Percentiles rank a stretch among this genome's conserved stretches.
Evolutionary conservation across 2,329 filamentous ascomycete species (phyloP).

Genomic region (Xylariaceae sp.): DNA sequence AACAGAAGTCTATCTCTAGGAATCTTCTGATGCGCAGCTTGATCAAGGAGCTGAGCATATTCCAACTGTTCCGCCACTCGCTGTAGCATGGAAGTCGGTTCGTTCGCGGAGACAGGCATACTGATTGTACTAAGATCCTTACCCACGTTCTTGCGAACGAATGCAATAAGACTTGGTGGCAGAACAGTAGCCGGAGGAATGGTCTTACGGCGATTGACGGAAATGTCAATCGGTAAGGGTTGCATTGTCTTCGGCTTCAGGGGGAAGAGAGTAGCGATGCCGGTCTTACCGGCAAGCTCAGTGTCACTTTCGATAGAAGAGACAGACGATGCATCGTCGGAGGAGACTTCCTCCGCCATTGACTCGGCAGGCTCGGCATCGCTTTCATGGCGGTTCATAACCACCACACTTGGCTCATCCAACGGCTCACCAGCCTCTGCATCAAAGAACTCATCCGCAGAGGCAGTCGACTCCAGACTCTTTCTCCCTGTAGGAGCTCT

Average conservation of each 20-base stretch:
- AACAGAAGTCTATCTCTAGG: slow-evolving; percentile 69
- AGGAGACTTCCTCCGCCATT: slow-evolving; percentile 50
- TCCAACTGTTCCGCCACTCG: slow-evolving; percentile 86
- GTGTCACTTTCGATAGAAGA: slow-evolving; percentile 58
- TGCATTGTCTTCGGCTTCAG: slow-evolving; percentile 66
- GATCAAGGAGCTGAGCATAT: slow-evolving; percentile 78
- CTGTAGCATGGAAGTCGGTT: slow-evolving; percentile 83
- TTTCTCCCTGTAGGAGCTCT: slow-evolving; percentile 46
- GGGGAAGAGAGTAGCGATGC: slow-evolving; percentile 70
- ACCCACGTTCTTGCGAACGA: slow-evolving; percentile 93
- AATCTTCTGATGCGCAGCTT: slow-evolving; percentile 59
- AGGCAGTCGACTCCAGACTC: slow-evolving; percentile 75
- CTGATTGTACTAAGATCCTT: slow-evolving; percentile 95
- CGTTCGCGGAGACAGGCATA: slow-evolving; percentile 96
- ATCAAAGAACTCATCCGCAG: slow-evolving; percentile 90
- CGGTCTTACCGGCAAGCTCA: slow-evolving; percentile 45
- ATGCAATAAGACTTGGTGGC: slow-evolving; percentile 88
- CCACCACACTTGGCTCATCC: slow-evolving; percentile 60
- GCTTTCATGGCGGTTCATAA: slow-evolving; percentile 64
- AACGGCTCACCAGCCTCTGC: slow-evolving; percentile 63
- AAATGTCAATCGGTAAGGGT: slow-evolving; percentile 67
- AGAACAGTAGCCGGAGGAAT: slow-evolving; percentile 69
- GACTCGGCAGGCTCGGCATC: slow-evolving; percentile 59
- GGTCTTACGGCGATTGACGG: slow-evolving; percentile 60
- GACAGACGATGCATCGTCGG: slow-evolving; percentile 52